A percentile compares a stretch with the other conserved stretches of the same genome.
These are phyloP conservation scores for Henckelia pumila DNA, from an alignment of 257 asterid genomes.

Conservation along the genomic window DNA sequence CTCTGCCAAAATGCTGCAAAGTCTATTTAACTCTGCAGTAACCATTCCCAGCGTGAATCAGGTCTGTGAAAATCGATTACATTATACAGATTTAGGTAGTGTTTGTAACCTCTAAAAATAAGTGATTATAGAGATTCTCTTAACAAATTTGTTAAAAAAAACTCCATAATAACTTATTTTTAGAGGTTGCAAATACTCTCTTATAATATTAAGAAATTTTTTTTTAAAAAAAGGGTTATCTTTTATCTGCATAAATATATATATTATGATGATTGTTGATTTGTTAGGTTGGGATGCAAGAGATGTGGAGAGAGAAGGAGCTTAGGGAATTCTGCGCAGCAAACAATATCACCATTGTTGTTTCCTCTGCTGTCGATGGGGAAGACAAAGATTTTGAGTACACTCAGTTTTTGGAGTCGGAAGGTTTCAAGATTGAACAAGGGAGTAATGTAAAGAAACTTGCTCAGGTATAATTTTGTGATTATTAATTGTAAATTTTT, in stretches of 20 bases:
- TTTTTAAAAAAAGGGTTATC: no score
- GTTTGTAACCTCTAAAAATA: no score
- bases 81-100: no score
- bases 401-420: background rate
- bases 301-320: constrained; percentile 17
- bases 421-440: background rate
- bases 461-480: background rate
- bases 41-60: constrained; percentile 15
- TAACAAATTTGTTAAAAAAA: no score
- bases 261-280: no score
- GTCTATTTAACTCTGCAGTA: constrained; percentile 3
- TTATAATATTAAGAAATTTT: no score
- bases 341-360: constrained; percentile 22
- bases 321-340: constrained; percentile 15
- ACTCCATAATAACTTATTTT: no score
- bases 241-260: no score
- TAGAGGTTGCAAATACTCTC: no score
- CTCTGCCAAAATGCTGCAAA: constrained; percentile 6
- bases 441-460: background rate
- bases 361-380: constrained; percentile 11
- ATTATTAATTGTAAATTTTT: no score
- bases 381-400: background rate
- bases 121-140: no score
- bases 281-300: constrained; percentile 16
- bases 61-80: no score